Evolutionary conservation across 2,329 filamentous ascomycete species (phyloP).

Genomic region (Phialocephala subalpina): DNA sequence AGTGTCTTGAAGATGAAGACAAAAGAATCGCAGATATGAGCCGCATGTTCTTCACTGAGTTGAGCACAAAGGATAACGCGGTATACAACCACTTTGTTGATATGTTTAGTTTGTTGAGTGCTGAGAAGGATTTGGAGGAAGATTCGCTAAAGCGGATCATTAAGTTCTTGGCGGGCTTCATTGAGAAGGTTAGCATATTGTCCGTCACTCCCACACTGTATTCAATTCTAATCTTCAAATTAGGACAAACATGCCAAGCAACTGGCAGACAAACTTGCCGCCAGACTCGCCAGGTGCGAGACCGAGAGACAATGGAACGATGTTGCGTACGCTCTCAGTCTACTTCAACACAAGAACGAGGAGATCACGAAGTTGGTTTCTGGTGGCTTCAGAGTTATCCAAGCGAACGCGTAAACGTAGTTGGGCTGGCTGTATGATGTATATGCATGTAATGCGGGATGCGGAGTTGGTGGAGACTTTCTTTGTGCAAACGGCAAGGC

Average conservation of each 20-base stretch:
- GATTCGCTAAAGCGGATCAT: constrained; percentile 87
- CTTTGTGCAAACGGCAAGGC: neutral
- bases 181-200: constrained; percentile 81
- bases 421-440: constrained; percentile 17
- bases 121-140: constrained; percentile 81
- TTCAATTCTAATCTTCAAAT: constrained; percentile 34
- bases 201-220: neutral
- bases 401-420: constrained; percentile 59
- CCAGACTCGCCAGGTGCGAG: constrained; percentile 84
- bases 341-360: constrained; percentile 93
- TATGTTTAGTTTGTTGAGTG: constrained; percentile 94
- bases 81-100: constrained; percentile 99
- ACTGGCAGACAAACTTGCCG: constrained; percentile 89
- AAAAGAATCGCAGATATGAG: constrained; percentile 92
- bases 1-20: constrained; percentile 96
- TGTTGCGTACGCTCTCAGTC: constrained; percentile 88
- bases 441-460: constrained; percentile 25
- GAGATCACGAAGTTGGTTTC: constrained; percentile 80
- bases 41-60: constrained; percentile 97
- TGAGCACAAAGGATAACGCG: constrained; percentile 97
- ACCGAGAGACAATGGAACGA: constrained; percentile 98
- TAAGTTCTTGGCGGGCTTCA: constrained; percentile 92
- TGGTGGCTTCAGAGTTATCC: constrained; percentile 79
- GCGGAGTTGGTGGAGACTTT: constrained; percentile 13
- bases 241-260: constrained; percentile 98